Evolutionary conservation across 768 basidiomycete genomes (phyloP).

Genomic region (Tulasnella sp.): DNA sequence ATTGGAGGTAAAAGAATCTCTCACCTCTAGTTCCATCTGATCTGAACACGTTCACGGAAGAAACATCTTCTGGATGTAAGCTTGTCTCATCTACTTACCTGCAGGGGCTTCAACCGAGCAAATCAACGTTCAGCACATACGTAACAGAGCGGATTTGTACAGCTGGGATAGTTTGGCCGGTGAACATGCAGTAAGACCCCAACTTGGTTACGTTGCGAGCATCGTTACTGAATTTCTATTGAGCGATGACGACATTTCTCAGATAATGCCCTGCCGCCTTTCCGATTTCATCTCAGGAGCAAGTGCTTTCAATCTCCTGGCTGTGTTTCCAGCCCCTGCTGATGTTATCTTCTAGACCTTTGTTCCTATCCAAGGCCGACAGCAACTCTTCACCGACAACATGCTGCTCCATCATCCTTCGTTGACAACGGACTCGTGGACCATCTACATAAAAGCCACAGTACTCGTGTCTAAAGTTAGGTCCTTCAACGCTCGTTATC

Average conservation of each 20-base stretch:
- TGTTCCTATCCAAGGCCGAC: slow-evolving; percentile 46
- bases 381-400: slow-evolving; percentile 67
- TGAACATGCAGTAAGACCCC: not conserved
- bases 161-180: slow-evolving; percentile 8
- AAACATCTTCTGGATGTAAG: slow-evolving; percentile 21
- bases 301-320: not conserved
- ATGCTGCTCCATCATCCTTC: slow-evolving; percentile 63
- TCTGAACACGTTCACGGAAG: not conserved
- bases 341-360: not conserved
- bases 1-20: not conserved
- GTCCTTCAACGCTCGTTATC: slow-evolving; percentile 26
- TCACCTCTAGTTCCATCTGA: not conserved
- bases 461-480: slow-evolving; percentile 57
- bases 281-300: slow-evolving; percentile 20
- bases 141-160: slow-evolving; percentile 7
- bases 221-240: too few species aligned
- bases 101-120: too few species aligned
- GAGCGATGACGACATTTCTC: too few species aligned
- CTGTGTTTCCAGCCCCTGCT: not conserved
- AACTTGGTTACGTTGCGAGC: too few species aligned
- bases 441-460: slow-evolving; percentile 68
- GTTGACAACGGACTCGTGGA: slow-evolving; percentile 68
- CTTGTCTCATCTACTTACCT: not conserved
- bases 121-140: not conserved
- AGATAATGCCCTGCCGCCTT: too few species aligned